Base-by-base conservation (phyloP, 192 early-diverging fungal species). In the Chytriomyces hyalinus region DNA sequence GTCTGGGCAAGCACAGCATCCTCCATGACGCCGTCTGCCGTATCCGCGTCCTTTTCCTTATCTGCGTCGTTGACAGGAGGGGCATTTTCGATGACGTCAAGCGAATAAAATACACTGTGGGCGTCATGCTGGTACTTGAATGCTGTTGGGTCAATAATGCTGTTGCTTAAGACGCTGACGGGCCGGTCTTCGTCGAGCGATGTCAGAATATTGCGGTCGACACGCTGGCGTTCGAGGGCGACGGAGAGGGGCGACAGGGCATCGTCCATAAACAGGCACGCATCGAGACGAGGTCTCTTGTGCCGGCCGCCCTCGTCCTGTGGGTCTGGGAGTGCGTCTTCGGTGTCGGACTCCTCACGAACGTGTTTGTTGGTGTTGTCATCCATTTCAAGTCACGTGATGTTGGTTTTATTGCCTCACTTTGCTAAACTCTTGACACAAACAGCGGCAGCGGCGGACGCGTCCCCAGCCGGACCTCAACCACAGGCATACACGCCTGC, bases 111-210 rank as follows among this genome's bases (percentile, higher is more conserved):
- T 24, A 62, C 71, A 61, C 45, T 46, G 17, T 10, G 2, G 9
- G 28, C 6, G 47, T 64, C 63, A 15, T 71, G 24, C 36, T 36
- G 44, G 26, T 65, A 26, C 63, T 20, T 65, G 22, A 36, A 26
- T 6, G 26, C 44, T 6, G 47, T 66, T 15, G 64, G 49, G 49
- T 65, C 60, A 49, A 11, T 15, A 26, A 60, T 44, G 24, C 3
- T 10, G 10, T 5, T 63, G 20, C 20, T 22, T n/a, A 13, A 2
- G 68, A 10, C 15, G 43, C 49, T 26, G 6, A 49, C 51, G 51
- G 62, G 61, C 64, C 49, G 49, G 48, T 49, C 51, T 50, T 61
- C 53, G 47, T 8, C 46, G 49, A 75, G 73, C n/a, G 46, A 13
- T 24, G 22, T 61, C 7, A 68, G 67, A 49, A 68, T 68, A 24